A percentile compares a stretch with the other conserved stretches of the same genome.
Conservation (phyloP, 441 rosid species). For the Populus trichocarpa region DNA sequence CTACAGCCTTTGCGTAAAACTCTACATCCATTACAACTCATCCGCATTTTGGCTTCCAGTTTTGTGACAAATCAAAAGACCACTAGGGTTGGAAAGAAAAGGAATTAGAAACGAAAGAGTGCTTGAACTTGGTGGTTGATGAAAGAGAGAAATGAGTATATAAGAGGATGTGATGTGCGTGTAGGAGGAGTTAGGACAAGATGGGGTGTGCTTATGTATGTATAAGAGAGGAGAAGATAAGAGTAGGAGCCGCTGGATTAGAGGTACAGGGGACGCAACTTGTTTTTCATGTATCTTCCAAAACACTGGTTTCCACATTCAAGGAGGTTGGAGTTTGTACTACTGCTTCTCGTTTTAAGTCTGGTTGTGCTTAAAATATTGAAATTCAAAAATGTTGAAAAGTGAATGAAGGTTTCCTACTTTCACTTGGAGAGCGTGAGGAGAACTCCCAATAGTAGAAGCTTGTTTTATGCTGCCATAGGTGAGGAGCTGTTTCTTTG, state of each 20-base stretch:
- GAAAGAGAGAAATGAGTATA: slow-evolving; percentile 4
- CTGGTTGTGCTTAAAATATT: no score
- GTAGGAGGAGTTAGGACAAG: no score
- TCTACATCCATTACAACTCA: slow-evolving; percentile 67
- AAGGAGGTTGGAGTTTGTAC: slow-evolving; percentile 19
- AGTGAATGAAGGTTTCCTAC: neutral
- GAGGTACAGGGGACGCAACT: slow-evolving; percentile 28
- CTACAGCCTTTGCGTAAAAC: slow-evolving; percentile 60
- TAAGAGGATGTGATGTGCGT: neutral
- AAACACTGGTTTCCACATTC: slow-evolving; percentile 37
- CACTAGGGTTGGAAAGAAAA: neutral
- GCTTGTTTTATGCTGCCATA: neutral
- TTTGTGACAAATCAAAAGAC: neutral
- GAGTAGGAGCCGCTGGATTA: slow-evolving; percentile 51
- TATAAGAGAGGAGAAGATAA: no score
- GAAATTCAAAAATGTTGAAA: neutral
- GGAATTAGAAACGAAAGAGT: slow-evolving; percentile 7
- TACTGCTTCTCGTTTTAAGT: neutral
- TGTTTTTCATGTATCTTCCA: slow-evolving; percentile 21
- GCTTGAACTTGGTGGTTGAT: slow-evolving; percentile 6
- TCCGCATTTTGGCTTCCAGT: slow-evolving; percentile 28
- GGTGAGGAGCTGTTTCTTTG: neutral
- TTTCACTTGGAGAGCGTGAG: slow-evolving; percentile 1
- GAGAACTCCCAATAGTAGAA: neutral
- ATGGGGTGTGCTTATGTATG: neutral